Percentiles rank a stretch among this genome's conserved stretches.
phyloP scores from a whole-genome alignment of 129 eudicot species.

The Cynara cardunculus region DNA sequence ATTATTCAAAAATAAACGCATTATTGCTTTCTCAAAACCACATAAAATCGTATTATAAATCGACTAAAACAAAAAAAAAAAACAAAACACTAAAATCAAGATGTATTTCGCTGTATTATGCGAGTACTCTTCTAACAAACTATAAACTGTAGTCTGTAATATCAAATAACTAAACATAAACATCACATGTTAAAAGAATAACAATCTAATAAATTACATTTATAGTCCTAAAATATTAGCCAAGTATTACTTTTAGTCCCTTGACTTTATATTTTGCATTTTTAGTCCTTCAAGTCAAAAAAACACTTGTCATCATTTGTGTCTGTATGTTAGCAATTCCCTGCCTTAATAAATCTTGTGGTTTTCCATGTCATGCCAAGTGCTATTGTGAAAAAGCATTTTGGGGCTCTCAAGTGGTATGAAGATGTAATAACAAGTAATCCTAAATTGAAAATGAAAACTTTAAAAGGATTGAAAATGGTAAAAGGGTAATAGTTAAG shows the following conservation, averaged over 20 bases:
- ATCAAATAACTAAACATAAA: background rate
- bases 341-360: background rate
- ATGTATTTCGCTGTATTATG: no score
- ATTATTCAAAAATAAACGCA: no score
- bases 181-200: background rate
- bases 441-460: background rate
- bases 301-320: background rate
- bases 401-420: background rate
- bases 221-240: background rate
- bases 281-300: background rate
- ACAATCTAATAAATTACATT: background rate
- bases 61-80: no score
- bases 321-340: background rate
- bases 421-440: background rate
- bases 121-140: no score
- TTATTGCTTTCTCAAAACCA: no score
- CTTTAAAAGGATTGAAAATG: background rate
- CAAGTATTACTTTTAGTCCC: background rate
- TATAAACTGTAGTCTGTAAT: no score
- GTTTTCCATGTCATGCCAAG: background rate
- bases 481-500: background rate
- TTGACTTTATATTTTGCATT: background rate
- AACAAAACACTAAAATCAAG: no score
- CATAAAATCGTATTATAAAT: no score
- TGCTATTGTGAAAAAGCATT: background rate